Conservation (phyloP, 1,139 yeast species). For the Pichia terricola region DNA sequence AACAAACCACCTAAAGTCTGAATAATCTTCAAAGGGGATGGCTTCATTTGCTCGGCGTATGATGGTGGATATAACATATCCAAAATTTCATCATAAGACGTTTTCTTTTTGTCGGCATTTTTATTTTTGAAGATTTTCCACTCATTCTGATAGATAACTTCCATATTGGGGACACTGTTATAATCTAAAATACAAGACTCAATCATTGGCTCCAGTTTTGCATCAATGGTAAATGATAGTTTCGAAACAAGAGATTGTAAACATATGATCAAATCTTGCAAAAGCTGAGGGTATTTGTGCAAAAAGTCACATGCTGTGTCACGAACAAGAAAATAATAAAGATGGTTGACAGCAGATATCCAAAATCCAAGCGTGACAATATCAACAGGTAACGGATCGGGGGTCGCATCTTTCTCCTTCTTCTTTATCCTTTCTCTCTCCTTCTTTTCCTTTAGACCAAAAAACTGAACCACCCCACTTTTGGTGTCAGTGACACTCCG, state of each 20-base stretch:
- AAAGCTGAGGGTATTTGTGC: slow-evolving; percentile 40
- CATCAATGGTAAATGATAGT: slow-evolving; percentile 54
- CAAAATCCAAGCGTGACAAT: slow-evolving; percentile 65
- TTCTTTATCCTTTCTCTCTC: slow-evolving; percentile 11
- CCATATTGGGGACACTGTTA: slow-evolving; percentile 57
- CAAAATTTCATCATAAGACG: slow-evolving; percentile 58
- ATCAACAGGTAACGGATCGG: slow-evolving; percentile 40
- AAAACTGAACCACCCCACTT: slow-evolving; percentile 43
- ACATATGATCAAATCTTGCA: slow-evolving; percentile 52
- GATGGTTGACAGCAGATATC: slow-evolving; percentile 58
- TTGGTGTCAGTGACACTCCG: slow-evolving; percentile 50
- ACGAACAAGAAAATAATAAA: slow-evolving; percentile 54
- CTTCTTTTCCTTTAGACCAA: slow-evolving; percentile 11
- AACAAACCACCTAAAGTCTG: slow-evolving; percentile 84
- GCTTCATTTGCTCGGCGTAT: slow-evolving; percentile 55
- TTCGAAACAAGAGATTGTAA: slow-evolving; percentile 55
- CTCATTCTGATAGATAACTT: slow-evolving; percentile 53
- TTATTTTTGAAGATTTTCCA: slow-evolving; percentile 66
- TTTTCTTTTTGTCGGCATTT: slow-evolving; percentile 23
- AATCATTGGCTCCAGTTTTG: slow-evolving; percentile 44
- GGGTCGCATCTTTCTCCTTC: slow-evolving; percentile 18
- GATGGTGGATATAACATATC: slow-evolving; percentile 68
- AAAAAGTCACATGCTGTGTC: slow-evolving; percentile 40
- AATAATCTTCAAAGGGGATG: slow-evolving; percentile 79
- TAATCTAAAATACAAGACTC: slow-evolving; percentile 59